phyloP scores from a whole-genome alignment of 176 grass and related monocot genomes.

The Alloteropsis semialata region DNA sequence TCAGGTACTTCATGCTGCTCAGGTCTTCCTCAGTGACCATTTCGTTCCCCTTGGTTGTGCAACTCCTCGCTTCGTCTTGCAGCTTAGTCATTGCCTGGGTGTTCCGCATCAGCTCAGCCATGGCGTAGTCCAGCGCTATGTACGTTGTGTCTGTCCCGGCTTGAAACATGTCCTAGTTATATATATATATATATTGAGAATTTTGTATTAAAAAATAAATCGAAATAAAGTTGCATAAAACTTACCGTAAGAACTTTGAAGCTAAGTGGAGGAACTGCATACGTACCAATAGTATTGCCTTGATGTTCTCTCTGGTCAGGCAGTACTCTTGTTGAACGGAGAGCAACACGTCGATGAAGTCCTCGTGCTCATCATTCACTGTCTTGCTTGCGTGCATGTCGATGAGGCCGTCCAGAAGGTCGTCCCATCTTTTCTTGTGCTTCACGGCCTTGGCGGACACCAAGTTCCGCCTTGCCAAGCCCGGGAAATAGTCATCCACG shows the following conservation, averaged over 20 bases:
- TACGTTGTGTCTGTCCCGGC: slow-evolving; percentile 40
- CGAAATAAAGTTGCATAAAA: too few relatives aligned
- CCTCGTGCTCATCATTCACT: neutral
- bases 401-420: slow-evolving; percentile 36
- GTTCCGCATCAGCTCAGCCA: slow-evolving; percentile 39
- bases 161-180: slow-evolving; percentile 42
- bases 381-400: neutral
- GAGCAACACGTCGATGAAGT: neutral
- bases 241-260: too few relatives aligned
- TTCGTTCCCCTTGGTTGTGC: neutral
- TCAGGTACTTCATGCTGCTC: neutral
- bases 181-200: too few relatives aligned
- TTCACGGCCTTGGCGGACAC: slow-evolving; percentile 2
- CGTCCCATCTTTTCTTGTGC: slow-evolving; percentile 23
- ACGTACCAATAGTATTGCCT: neutral
- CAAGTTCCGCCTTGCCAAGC: neutral
- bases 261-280: rapidly evolving
- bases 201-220: too few relatives aligned
- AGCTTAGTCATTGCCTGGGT: slow-evolving; percentile 21
- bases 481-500: slow-evolving; percentile 37
- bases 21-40: slow-evolving; percentile 12
- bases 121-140: slow-evolving; percentile 29
- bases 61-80: slow-evolving; percentile 19
- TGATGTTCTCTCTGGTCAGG: neutral
- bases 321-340: neutral